Percentiles rank a stretch among this genome's conserved stretches.
Evolutionary conservation across 805 yeast genomes (phyloP).

Genomic region (Saccharomycopsis vini): DNA sequence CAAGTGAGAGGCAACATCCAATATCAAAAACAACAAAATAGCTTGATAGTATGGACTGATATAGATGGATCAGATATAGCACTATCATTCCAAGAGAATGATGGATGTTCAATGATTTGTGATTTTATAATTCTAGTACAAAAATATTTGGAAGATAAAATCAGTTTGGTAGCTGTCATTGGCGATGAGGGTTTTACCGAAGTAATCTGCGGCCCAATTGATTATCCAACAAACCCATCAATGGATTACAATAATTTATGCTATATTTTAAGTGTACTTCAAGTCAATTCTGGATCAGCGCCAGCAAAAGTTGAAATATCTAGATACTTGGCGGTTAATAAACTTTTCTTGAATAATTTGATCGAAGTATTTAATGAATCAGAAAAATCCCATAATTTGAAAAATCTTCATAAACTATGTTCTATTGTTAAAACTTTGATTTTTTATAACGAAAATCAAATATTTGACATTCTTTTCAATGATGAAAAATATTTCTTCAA

Average conservation of each 20-base stretch:
- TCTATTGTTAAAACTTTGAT: constrained; percentile 65
- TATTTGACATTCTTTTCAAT: constrained; percentile 48
- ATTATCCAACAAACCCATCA: constrained; percentile 52
- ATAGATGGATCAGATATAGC: constrained; percentile 63
- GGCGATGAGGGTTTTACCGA: constrained; percentile 49
- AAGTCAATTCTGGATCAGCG: constrained; percentile 51
- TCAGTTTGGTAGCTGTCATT: constrained; percentile 64
- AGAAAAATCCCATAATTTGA: constrained; percentile 43
- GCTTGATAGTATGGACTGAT: constrained; percentile 91
- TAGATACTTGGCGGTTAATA: constrained; percentile 42
- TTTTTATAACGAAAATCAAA: constrained; percentile 58
- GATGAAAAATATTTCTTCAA: constrained; percentile 30
- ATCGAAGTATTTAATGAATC: constrained; percentile 44
- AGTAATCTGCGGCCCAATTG: constrained; percentile 70
- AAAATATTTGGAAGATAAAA: constrained; percentile 49
- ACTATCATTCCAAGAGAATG: constrained; percentile 81
- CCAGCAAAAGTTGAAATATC: constrained; percentile 55
- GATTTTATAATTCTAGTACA: constrained; percentile 70
- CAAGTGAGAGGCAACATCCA: constrained; percentile 66
- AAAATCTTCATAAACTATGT: constrained; percentile 56
- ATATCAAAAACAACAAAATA: constrained; percentile 90
- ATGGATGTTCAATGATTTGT: constrained; percentile 78
- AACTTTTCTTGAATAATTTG: constrained; percentile 42
- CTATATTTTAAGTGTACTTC: constrained; percentile 46
- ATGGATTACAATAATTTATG: constrained; percentile 37